Evolutionary conservation across 2,329 filamentous ascomycete genomes (phyloP).

Genomic region (Raffaelea arxii): DNA sequence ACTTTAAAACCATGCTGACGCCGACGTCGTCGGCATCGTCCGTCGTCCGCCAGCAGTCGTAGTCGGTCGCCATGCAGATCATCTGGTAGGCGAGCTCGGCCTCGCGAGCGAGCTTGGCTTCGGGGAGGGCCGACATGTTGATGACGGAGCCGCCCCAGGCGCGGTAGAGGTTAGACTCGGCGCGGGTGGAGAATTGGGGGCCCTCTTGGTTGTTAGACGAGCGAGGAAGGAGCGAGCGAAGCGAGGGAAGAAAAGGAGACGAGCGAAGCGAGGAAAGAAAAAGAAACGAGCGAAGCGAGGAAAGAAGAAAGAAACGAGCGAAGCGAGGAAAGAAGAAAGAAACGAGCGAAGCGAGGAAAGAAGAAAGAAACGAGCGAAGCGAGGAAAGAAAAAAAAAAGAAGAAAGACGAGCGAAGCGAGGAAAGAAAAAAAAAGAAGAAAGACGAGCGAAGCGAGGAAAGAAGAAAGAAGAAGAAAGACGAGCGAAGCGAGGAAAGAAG

Average conservation of each 20-base stretch:
- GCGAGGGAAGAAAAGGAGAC: not conserved
- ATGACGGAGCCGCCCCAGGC: constrained; percentile 89
- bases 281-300: not conserved
- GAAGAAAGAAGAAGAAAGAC: not conserved
- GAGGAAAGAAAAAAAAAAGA: not conserved
- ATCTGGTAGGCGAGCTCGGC: constrained; percentile 96
- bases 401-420: not conserved
- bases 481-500: not conserved
- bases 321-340: not conserved
- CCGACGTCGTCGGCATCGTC: constrained; percentile 75
- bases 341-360: not conserved
- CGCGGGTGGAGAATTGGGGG: constrained; percentile 94
- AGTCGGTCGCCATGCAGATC: constrained; percentile 99
- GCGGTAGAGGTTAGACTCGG: constrained; percentile 92
- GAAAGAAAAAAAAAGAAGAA: not conserved
- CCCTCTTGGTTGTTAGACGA: constrained; percentile 53
- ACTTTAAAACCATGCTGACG: constrained; percentile 92
- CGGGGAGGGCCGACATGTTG: constrained; percentile 95
- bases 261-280: too few relatives aligned
- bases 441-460: not conserved
- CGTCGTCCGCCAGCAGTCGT: constrained; percentile 90
- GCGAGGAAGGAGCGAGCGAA: not conserved
- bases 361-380: not conserved
- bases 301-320: not conserved
- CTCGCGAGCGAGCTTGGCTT: constrained; percentile 92